Base-by-base conservation (phyloP, 2,329 filamentous ascomycete species). In the Botryotinia globosa region DNA sequence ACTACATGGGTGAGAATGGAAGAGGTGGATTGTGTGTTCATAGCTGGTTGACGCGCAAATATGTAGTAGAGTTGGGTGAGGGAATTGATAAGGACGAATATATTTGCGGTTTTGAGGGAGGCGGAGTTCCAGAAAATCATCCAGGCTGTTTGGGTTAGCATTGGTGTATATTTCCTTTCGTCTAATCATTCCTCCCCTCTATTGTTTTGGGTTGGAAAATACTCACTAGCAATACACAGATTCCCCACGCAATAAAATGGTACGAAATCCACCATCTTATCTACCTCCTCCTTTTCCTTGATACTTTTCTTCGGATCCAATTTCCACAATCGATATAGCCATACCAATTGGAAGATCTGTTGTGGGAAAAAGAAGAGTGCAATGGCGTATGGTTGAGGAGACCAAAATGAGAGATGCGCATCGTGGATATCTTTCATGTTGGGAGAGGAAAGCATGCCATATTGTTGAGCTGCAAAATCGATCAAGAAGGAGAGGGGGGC, bases 101-200 rank as follows among this genome's bases (percentile, higher is more conserved):
- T 75, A 76, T 89, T 88, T 39, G 85, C 82, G 0, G 83, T 83
- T 83, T 71, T 71, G 8, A 90, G 82, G 34, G 84, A 78, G 4
- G 84, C 83, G 1, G 82, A 76, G 76, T 89, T 89, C 87, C 87
- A 90, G 81, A 88, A 89, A 76, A 89, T 84, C 87, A 89, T 88
- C 87, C 87, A 88, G 5, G 84, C 83, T 84, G 69, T 71, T 22
- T 63, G 16, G 8, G 20, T 65, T 37, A 65, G 63, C 32, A 51
- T n/a, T 51, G 12, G 2, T 45, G 7, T 32, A 2, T 18, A 7
- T 56, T 18, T 29, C 51, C 8, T 18, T 56, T 18, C 51, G 16
- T 56, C 51, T 29, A 29, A 29, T 56, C n/a, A 9, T 0, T 14
- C n/a, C 10, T n/a, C 14, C 25, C 51, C 51, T 56, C 4, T 7